phyloP scores from a whole-genome alignment of 805 yeast species.

The Blastobotrys parvus region DNA sequence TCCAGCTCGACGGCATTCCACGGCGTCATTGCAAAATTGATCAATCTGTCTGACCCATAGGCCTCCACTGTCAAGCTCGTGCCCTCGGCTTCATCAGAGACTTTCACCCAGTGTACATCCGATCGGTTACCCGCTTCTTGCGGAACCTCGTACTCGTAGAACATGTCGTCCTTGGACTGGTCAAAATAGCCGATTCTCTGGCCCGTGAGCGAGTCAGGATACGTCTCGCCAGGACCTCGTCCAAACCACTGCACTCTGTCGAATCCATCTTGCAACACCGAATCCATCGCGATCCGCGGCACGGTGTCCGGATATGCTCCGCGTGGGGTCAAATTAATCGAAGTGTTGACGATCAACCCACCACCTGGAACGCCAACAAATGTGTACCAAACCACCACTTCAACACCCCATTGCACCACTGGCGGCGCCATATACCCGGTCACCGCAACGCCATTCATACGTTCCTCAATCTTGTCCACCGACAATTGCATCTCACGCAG shows the following conservation, averaged over 20 bases:
- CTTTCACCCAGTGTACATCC: constrained; percentile 26
- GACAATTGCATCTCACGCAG: constrained; percentile 19
- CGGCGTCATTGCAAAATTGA: constrained; percentile 15
- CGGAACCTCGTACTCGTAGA: constrained; percentile 28
- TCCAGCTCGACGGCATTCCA: constrained; percentile 13
- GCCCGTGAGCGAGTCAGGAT: constrained; percentile 27
- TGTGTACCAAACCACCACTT: constrained; percentile 9
- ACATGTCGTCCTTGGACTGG: constrained; percentile 15
- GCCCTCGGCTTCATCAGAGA: constrained; percentile 1
- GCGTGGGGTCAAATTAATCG: constrained; percentile 6
- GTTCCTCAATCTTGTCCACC: constrained; percentile 6
- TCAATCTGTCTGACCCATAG: neutral
- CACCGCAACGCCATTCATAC: constrained; percentile 1
- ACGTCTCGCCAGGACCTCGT: constrained; percentile 31
- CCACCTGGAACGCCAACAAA: constrained; percentile 4
- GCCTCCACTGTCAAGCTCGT: neutral
- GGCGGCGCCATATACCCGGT: constrained; percentile 18
- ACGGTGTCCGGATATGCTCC: constrained; percentile 21
- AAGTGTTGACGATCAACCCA: constrained; percentile 4
- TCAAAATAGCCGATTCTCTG: constrained; percentile 23
- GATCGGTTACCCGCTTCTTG: constrained; percentile 32
- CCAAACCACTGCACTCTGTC: constrained; percentile 28
- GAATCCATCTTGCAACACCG: constrained; percentile 19
- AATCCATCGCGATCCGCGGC: constrained; percentile 32
- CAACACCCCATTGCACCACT: constrained; percentile 25